Base-by-base conservation (phyloP, 805 yeast species). In the Saturnispora gosingensis region DNA sequence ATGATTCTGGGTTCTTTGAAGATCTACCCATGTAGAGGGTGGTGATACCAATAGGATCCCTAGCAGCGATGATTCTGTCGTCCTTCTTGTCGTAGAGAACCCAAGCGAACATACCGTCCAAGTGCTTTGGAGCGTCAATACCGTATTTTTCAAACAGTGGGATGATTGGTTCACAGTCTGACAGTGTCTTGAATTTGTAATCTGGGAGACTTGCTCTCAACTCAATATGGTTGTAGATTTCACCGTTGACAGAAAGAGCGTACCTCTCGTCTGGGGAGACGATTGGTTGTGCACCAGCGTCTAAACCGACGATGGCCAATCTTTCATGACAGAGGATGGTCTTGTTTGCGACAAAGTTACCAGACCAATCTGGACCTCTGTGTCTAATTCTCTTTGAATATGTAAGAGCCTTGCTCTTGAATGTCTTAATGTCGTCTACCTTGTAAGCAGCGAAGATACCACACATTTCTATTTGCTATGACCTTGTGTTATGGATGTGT, bases 361-460 rank as follows among this genome's bases (percentile, higher is more conserved):
- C 99, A 38, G 89, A 78, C 99, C 99, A 93, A 72, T 93, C 99
- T 60, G 99, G 99, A 65, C 99, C 99, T 72, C 99, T 84, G 72
- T 93, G 99, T 74, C 99, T 83, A 68, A 91, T 85, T 72, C 90
- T 81, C 71, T 88, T 91, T 56, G 98, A 78, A 67, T 88, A 77
- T 68, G 88, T 95, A 56, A 93, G 76, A 44, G 98, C 98, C 66
- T 83, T 83, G 56, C 83, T 79, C 72, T 90, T 91, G 78, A 86
- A 93, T 51, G 75, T 72, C 61, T 83, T 83, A 54, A 86, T 83
- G 58, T 88, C 85, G 43, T 82, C 84, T 65, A 87, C 91, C 70
- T 76, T 82, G 72, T 78, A 88, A 47, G 95, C 89, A 56, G 97
- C 97, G 67, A 88, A 93, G 64, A 93, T 93, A 73, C 99, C 99